Evolutionary conservation across 208 protist species (phyloP).

Genomic region (Trypanosoma grayi): DNA sequence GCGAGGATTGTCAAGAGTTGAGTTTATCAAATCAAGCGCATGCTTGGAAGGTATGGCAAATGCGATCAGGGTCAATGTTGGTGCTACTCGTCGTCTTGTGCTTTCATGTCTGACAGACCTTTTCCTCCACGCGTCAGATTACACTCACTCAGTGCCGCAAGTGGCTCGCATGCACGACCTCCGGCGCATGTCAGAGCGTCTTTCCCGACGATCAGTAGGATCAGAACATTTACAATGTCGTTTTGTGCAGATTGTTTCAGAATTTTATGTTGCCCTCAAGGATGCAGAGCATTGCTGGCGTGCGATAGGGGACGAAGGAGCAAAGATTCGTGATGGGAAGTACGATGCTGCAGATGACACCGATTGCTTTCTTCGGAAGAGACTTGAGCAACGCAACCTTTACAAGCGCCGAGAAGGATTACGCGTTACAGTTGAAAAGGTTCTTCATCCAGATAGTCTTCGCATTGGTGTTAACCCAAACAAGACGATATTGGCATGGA

Average conservation of each 20-base stretch:
- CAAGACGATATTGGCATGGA: constrained; percentile 59
- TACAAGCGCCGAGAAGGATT: constrained; percentile 63
- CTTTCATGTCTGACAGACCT: constrained; percentile 74
- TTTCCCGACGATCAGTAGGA: constrained; percentile 40
- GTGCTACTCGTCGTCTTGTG: constrained; percentile 69
- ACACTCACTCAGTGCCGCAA: constrained; percentile 30
- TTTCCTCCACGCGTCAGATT: constrained; percentile 45
- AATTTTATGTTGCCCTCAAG: constrained; percentile 65
- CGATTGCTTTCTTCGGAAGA: constrained; percentile 51
- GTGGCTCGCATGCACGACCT: constrained; percentile 48
- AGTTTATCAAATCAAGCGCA: constrained; percentile 34
- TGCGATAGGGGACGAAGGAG: constrained; percentile 10
- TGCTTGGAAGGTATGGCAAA: constrained; percentile 50
- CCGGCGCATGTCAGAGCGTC: constrained; percentile 71
- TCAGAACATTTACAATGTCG: constrained; percentile 47
- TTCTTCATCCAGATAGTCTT: constrained; percentile 48
- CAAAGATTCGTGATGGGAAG: background rate
- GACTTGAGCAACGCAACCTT: constrained; percentile 60
- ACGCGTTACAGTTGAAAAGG: constrained; percentile 62
- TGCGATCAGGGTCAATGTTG: constrained; percentile 50
- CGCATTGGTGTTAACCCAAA: constrained; percentile 72
- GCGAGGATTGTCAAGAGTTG: background rate
- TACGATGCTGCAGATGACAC: constrained; percentile 20
- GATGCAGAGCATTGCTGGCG: constrained; percentile 64
- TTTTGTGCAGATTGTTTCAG: constrained; percentile 73